Evolutionary conservation across 2,329 filamentous ascomycete genomes (phyloP), one percentile per base, ranked within the genome.

Genomic region (Fusarium cicatricum): DNA sequence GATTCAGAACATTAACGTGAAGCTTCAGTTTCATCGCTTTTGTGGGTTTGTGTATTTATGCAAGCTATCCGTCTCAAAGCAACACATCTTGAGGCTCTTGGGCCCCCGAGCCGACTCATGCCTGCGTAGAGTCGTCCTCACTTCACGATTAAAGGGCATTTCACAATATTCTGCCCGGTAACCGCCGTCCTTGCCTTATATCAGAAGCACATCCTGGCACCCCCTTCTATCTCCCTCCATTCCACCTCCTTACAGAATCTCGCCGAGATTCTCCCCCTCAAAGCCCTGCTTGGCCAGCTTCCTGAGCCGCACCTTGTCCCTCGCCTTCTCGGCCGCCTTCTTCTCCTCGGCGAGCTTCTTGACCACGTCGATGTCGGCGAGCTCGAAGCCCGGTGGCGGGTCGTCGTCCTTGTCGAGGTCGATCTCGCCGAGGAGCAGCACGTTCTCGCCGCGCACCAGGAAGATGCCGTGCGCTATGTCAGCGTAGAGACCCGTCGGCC

Each of bases 321-420:
- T 86, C 52, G 77, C 79, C 79, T 90, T 92, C 65, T 91, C 87
- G 50, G 83, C 80, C 5, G 76, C 79, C 61, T 90, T 89, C 71
- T 88, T 86, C 70, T 90, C 83, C 74, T 91, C 90, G 62, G 89
- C 90, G 38, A 95, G 75, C 58, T 84, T 85, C 63, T 88, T 86
- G 32, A 96, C 91, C 60, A 88, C 78, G 40, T 89, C 84, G 41
- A 87, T 79, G 1, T 91, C 83, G 2, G 87, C 92, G 61, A 74
- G 71, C 68, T 85, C 79, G 61, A 90, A 92, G 28, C 88, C 86
- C 1, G 91, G 92, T 12, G 92, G 82, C 15, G 91, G 81, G 54
- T 96, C 88, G 74, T 99, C 95, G 75, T 99, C 95, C 71, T 90
- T 92, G 79, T 99, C 95, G 19, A 99, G 85, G 74, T 99, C 95